Conservation (phyloP, 2,329 filamentous ascomycete genomes). For the Colletotrichum euphorbiae region DNA sequence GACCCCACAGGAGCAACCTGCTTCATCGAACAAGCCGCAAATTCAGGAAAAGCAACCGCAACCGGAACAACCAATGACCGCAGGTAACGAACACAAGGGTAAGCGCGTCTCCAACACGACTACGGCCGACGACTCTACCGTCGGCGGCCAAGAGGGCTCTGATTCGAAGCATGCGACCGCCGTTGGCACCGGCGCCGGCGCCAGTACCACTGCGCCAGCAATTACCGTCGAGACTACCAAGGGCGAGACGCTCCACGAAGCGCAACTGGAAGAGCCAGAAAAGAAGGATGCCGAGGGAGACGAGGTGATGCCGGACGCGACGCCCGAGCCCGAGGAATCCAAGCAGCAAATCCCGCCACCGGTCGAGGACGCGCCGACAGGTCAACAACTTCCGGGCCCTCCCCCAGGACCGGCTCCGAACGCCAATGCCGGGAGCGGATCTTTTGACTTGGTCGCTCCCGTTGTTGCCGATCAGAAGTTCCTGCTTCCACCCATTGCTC, state of each 20-base stretch:
- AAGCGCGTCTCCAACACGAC: slow-evolving; percentile 60
- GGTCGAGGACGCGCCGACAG: slow-evolving; percentile 51
- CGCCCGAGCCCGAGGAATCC: slow-evolving; percentile 62
- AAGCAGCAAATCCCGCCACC: slow-evolving; percentile 52
- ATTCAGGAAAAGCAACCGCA: slow-evolving; percentile 63
- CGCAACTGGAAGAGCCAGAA: slow-evolving; percentile 38
- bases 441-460: neutral
- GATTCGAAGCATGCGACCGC: slow-evolving; percentile 59
- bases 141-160: slow-evolving; percentile 55
- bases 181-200: slow-evolving; percentile 42
- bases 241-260: slow-evolving; percentile 42
- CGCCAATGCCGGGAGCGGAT: slow-evolving; percentile 36
- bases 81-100: slow-evolving; percentile 52
- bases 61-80: slow-evolving; percentile 48
- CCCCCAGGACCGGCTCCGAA: slow-evolving; percentile 57
- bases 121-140: slow-evolving; percentile 59
- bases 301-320: slow-evolving; percentile 74
- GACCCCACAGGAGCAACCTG: slow-evolving; percentile 59
- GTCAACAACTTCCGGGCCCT: slow-evolving; percentile 56
- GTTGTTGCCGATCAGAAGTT: slow-evolving; percentile 66
- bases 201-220: slow-evolving; percentile 59
- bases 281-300: slow-evolving; percentile 68
- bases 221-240: slow-evolving; percentile 41
- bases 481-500: slow-evolving; percentile 83
- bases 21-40: slow-evolving; percentile 54